Percentiles rank a stretch among this genome's conserved stretches.
Conservation (phyloP, 2,329 filamentous ascomycete genomes). For the Xylaria sp. region DNA sequence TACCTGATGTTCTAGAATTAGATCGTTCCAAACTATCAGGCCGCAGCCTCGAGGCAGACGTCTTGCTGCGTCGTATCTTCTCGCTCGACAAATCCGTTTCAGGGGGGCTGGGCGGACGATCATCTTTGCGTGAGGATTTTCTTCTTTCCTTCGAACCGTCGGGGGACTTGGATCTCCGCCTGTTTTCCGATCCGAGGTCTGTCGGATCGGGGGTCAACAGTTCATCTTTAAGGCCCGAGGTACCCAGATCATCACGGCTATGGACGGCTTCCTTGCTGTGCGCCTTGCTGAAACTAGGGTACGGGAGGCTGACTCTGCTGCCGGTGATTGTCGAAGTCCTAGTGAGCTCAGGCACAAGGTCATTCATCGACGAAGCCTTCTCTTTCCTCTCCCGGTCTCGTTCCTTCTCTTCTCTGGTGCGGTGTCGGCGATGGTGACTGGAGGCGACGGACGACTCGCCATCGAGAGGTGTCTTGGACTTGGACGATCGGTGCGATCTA, state of each 20-base stretch:
- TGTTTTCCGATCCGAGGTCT: slow-evolving; percentile 67
- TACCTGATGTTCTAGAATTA: slow-evolving; percentile 57
- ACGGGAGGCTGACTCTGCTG: slow-evolving; percentile 50
- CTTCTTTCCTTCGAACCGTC: slow-evolving; percentile 55
- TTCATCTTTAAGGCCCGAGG: slow-evolving; percentile 51
- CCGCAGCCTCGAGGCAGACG: slow-evolving; percentile 50
- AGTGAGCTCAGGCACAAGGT: slow-evolving; percentile 48
- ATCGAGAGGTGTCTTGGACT: slow-evolving; percentile 42
- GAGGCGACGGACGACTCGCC: slow-evolving; percentile 44
- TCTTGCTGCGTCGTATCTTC: slow-evolving; percentile 53
- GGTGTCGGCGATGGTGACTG: slow-evolving; percentile 46
- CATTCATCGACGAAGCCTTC: slow-evolving; percentile 48
- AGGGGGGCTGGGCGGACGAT: slow-evolving; percentile 70
- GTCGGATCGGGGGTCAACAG: slow-evolving; percentile 77
- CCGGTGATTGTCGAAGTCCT: slow-evolving; percentile 39
- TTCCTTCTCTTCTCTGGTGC: slow-evolving; percentile 49
- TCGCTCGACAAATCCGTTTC: slow-evolving; percentile 68
- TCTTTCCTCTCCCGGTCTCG: slow-evolving; percentile 43
- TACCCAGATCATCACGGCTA: slow-evolving; percentile 63
- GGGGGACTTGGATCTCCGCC: slow-evolving; percentile 59
- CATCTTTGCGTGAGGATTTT: slow-evolving; percentile 57
- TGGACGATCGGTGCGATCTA: slow-evolving; percentile 46
- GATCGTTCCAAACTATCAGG: slow-evolving; percentile 54
- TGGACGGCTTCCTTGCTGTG: slow-evolving; percentile 88
- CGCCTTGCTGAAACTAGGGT: slow-evolving; percentile 67